These are phyloP conservation scores for Alopecurus myosuroides DNA, from an alignment of 176 grass and related monocot genomes.

Conservation along the genomic window DNA sequence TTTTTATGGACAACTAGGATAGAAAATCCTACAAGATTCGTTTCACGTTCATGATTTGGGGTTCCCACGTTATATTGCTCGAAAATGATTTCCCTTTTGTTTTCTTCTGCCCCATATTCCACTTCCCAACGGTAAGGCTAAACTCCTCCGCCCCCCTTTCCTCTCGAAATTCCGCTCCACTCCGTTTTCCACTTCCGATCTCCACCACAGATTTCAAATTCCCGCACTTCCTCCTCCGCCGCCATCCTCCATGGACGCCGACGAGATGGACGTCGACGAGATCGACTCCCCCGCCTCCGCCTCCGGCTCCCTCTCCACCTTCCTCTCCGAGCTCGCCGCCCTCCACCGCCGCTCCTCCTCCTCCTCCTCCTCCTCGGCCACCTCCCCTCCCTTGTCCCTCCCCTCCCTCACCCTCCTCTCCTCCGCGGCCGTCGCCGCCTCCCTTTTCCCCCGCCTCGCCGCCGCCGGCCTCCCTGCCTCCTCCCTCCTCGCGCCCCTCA, in stretches of 20 bases:
- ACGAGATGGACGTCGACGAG: constrained; percentile 20
- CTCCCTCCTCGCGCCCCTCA: constrained; percentile 36
- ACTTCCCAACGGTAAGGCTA: no score
- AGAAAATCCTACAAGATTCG: no score
- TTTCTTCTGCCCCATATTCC: no score
- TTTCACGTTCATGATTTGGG: no score
- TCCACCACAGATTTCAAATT: constrained; percentile 30
- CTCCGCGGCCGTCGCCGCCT: background rate
- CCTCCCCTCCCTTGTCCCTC: constrained; percentile 25
- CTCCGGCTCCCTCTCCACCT: constrained; percentile 18
- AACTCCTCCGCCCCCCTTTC: background rate
- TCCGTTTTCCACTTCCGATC: background rate
- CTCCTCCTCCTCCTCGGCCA: background rate
- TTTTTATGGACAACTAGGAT: no score
- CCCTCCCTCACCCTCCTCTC: constrained; percentile 36
- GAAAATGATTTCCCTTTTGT: no score
- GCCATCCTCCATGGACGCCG: constrained; percentile 32
- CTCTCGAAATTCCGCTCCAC: background rate
- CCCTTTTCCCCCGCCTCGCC: constrained; percentile 37
- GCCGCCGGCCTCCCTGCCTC: constrained; percentile 25
- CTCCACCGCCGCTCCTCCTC: constrained; percentile 37
- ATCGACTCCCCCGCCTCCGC: constrained; percentile 12
- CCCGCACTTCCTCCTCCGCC: background rate
- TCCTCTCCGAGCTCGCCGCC: constrained; percentile 58
- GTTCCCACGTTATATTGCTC: no score